Percentiles rank a stretch among this genome's conserved stretches.
phyloP scores from a whole-genome alignment of 108 stramenopile genomes.

The Nitzschia putrida region DNA sequence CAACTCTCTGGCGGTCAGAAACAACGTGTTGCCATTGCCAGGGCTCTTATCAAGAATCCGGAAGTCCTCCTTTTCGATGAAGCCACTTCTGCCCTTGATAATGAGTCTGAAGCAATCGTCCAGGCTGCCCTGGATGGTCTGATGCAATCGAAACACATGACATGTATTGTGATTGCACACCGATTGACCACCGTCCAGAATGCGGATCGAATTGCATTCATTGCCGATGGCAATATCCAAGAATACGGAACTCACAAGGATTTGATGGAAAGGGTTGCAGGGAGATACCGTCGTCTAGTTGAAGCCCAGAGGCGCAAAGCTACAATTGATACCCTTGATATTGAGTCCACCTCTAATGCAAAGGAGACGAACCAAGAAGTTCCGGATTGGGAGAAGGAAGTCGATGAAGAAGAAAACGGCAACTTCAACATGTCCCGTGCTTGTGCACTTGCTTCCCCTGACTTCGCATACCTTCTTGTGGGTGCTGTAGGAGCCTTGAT shows the following conservation, averaged over 20 bases:
- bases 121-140: constrained; percentile 83
- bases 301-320: constrained; percentile 34
- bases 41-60: constrained; percentile 83
- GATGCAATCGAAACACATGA: constrained; percentile 59
- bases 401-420: neutral
- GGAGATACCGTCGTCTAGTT: constrained; percentile 58
- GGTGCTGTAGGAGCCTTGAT: constrained; percentile 64
- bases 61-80: constrained; percentile 88
- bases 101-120: constrained; percentile 79
- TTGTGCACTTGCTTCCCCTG: constrained; percentile 40
- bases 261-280: constrained; percentile 62
- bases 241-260: constrained; percentile 90
- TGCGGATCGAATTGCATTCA: constrained; percentile 73
- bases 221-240: constrained; percentile 60
- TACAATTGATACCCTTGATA: constrained; percentile 7
- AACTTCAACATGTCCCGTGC: constrained; percentile 22
- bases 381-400: constrained; percentile 7
- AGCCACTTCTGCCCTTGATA: constrained; percentile 84
- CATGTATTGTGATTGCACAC: constrained; percentile 87
- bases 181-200: constrained; percentile 77
- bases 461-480: constrained; percentile 30
- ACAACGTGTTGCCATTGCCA: constrained; percentile 84
- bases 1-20: constrained; percentile 73
- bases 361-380: constrained; percentile 1
- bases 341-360: neutral